phyloP scores from a whole-genome alignment of 164 flowering plant genomes.

The Litsea cubeba region DNA sequence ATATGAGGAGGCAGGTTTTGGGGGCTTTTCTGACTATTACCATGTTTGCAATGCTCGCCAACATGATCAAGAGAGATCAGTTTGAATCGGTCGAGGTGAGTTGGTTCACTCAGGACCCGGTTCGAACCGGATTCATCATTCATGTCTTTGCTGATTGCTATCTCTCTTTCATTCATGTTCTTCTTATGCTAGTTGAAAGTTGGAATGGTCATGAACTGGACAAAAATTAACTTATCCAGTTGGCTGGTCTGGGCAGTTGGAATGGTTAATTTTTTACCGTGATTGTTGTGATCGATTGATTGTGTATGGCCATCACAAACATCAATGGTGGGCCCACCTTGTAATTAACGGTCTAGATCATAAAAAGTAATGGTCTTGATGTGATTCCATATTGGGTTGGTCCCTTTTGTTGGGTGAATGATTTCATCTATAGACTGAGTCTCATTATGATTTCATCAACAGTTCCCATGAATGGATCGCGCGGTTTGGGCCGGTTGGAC shows the following conservation, averaged over 20 bases:
- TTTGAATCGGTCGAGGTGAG: slow-evolving; percentile 28
- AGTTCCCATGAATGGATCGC: no score
- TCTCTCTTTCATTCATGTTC: neutral
- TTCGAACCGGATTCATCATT: neutral
- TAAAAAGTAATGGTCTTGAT: no score
- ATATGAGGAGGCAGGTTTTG: slow-evolving; percentile 68
- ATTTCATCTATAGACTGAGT: no score
- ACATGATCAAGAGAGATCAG: slow-evolving; percentile 92
- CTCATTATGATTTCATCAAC: no score
- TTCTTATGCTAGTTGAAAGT: neutral
- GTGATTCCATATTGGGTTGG: no score
- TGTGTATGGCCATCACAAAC: neutral
- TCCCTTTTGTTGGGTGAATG: no score
- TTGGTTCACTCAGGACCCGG: neutral
- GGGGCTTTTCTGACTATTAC: slow-evolving; percentile 80
- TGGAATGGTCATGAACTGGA: neutral
- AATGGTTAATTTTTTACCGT: neutral
- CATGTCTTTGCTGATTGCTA: neutral
- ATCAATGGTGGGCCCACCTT: no score
- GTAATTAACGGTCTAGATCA: no score
- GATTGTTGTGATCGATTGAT: neutral
- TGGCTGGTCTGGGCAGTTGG: neutral
- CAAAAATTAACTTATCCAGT: neutral
- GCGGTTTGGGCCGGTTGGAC: no score
- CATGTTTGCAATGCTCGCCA: slow-evolving; percentile 90